A percentile compares a stretch with the other conserved stretches of the same genome.
These are phyloP conservation scores for Elaphomyces granulatus DNA, from an alignment of 495 filamentous ascomycete genomes.

Conservation along the genomic window DNA sequence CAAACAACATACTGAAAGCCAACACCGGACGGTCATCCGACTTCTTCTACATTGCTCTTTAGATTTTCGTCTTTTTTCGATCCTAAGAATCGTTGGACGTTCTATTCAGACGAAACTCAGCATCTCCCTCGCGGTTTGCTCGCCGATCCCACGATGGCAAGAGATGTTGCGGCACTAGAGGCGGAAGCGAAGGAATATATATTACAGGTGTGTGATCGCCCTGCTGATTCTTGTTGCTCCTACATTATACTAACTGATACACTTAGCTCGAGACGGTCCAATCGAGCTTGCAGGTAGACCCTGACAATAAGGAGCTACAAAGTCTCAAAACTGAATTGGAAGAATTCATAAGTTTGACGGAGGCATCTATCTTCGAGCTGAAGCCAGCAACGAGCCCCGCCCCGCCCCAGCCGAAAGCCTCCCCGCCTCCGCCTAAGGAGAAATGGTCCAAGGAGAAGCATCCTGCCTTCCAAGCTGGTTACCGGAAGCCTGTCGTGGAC, in stretches of 20 bases:
- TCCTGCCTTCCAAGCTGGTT: conserved; percentile 46
- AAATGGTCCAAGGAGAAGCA: conserved; percentile 66
- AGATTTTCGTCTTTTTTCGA: too few relatives aligned
- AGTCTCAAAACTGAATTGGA: conserved; percentile 70
- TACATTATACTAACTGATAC: not conserved
- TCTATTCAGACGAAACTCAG: not conserved
- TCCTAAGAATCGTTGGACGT: too few relatives aligned
- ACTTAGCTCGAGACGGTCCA: conserved; percentile 66
- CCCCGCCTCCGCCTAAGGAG: conserved; percentile 37
- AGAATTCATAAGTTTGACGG: conserved; percentile 65
- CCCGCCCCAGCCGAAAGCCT: conserved; percentile 24
- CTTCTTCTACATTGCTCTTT: too few relatives aligned
- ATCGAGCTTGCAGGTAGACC: conserved; percentile 63
- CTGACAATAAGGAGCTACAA: conserved; percentile 67
- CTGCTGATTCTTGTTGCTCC: conserved; percentile 2
- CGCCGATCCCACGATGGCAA: conserved; percentile 35
- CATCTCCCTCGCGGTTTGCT: too few relatives aligned
- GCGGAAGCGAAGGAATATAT: conserved; percentile 71
- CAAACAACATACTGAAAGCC: too few relatives aligned
- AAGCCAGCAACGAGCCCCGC: conserved; percentile 42
- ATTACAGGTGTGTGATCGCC: conserved; percentile 52
- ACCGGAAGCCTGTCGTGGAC: conserved; percentile 28
- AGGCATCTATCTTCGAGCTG: conserved; percentile 68
- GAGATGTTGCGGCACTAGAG: conserved; percentile 50
- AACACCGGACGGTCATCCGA: too few relatives aligned